Evolutionary conservation across 768 basidiomycete species (phyloP), one percentile per base, ranked within the genome.

Genomic region (Crucibulum laeve): DNA sequence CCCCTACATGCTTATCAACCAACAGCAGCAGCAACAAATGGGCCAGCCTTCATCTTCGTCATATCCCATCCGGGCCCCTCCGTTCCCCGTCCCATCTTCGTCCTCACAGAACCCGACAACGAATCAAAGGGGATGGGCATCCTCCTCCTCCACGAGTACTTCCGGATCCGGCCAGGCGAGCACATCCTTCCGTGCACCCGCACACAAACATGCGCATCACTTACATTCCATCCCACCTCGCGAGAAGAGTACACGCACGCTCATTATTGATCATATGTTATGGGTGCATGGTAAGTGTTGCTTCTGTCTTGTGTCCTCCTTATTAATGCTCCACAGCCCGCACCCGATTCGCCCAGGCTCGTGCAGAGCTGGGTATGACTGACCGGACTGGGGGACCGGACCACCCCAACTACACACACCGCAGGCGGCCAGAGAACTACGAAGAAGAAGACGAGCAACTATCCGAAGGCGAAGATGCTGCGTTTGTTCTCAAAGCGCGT

Each of bases 141-240:
- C 34, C 56, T 15, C 28, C 51, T 26, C 44, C 42, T 35, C 8
- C 38, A 32, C 19, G 21, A 25, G 17, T 38, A 35, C 34, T 32
- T 2, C 43, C 14, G 18, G 42, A 22, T 30, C 48, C 18, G 33
- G 33, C 15, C 26, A 26, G 15, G 19, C 39, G 7, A 30, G 35
- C 7, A 48, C 57, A 6, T 55, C 73, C 0, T 86, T 84, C 67
- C 76, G 71, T 49, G 78, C 85, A 1, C 85, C 86, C 5, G 89
- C 90, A 1, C 90, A 91, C 63, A 88, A 84, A 52, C 87, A 91
- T 70, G 89, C 89, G 0, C 90, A 91, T 59, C 87, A 91, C 58
- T 64, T 91, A 1, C 89, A 92, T 57, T 81, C 86, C 2, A 91
- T 92, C 24, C 89, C 89, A 2, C 90, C 87, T 2, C 68, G 87